Percentiles rank a stretch among this genome's conserved stretches.
Conservation (phyloP, 2,329 filamentous ascomycete species). For the Pseudopyrenochaeta lycopersici region DNA sequence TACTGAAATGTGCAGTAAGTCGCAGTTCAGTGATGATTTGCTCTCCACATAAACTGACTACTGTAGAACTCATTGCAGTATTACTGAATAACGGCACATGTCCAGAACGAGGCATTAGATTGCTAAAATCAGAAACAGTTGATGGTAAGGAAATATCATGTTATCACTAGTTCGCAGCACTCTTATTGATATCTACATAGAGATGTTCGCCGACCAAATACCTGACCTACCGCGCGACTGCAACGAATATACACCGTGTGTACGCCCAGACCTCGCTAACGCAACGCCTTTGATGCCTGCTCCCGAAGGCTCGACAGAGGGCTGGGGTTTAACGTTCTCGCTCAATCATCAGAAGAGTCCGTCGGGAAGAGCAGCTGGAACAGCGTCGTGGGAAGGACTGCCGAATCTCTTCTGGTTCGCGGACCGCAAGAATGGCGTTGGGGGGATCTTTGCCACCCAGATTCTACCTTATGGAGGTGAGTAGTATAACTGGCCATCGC, state of each 20-base stretch:
- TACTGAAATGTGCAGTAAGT: too few species aligned
- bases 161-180: too few species aligned
- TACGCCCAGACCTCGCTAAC: background rate
- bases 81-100: too few species aligned
- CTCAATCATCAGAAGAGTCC: background rate
- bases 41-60: too few species aligned
- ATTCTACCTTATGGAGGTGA: too few species aligned
- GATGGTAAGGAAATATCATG: too few species aligned
- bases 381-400: slow-evolving; percentile 3
- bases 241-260: slow-evolving; percentile 1
- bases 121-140: background rate
- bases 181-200: too few species aligned
- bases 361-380: background rate
- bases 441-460: too few species aligned
- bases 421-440: too few species aligned
- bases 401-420: slow-evolving; percentile 5
- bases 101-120: background rate
- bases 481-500: too few species aligned
- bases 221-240: background rate
- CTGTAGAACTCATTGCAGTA: too few species aligned
- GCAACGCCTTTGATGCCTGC: slow-evolving; percentile 3
- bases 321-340: slow-evolving; percentile 4
- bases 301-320: slow-evolving; percentile 1
- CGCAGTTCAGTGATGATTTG: too few species aligned
- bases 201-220: slow-evolving; percentile 4